Conservation (phyloP, 2,329 filamentous ascomycete species). For the Rhynchosporium secalis region DNA sequence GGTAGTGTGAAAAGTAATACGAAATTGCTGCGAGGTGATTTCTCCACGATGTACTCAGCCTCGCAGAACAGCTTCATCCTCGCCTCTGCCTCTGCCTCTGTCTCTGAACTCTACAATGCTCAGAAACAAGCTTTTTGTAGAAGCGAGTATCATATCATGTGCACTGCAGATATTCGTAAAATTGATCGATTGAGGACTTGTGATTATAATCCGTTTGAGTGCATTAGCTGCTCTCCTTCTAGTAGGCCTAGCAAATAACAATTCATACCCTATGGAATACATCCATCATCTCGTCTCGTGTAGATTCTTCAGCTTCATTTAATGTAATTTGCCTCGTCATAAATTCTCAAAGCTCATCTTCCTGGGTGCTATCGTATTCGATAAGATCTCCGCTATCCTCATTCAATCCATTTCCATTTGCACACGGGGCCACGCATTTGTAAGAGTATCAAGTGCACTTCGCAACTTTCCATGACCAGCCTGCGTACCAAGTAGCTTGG, state of each 20-base stretch:
- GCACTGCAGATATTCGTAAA: slow-evolving; percentile 19
- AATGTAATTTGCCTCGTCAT: not conserved
- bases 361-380: not conserved
- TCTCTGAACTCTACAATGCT: not conserved
- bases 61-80: too few relatives aligned
- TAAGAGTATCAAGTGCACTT: not conserved
- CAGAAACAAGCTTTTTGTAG: slow-evolving; percentile 9
- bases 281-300: not conserved
- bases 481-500: not conserved
- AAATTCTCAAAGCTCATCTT: not conserved
- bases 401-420: not conserved
- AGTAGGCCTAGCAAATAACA: not conserved
- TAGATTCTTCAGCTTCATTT: not conserved
- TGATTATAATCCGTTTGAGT: slow-evolving; percentile 1
- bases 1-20: too few relatives aligned
- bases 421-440: not conserved
- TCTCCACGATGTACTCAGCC: too few relatives aligned
- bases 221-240: not conserved
- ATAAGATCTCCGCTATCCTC: not conserved
- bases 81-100: not conserved
- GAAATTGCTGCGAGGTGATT: too few relatives aligned
- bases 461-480: not conserved
- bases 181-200: not conserved
- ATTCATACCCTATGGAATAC: not conserved
- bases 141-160: slow-evolving; percentile 12